Percentiles rank a stretch among this genome's conserved stretches.
phyloP scores from a whole-genome alignment of 2,329 filamentous ascomycete species.

The Xylariaceae sp. region DNA sequence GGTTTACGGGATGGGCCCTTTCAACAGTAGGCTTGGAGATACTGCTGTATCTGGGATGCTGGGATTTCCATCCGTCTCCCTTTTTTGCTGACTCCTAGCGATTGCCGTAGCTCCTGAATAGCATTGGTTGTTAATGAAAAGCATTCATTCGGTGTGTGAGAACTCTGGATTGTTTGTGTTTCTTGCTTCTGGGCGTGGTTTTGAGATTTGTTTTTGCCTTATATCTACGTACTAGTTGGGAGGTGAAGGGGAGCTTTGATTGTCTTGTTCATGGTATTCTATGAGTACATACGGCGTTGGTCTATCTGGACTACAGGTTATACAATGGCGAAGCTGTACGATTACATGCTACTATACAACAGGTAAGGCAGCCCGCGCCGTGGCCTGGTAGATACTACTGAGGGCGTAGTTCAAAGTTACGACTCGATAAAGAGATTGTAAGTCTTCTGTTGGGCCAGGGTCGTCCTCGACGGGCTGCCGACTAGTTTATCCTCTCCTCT shows the following conservation, averaged over 20 bases:
- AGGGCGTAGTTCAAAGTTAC: not conserved
- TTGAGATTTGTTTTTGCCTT: too few species aligned
- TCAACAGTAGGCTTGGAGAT: too few species aligned
- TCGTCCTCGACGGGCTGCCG: slow-evolving; percentile 55
- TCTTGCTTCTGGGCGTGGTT: too few species aligned
- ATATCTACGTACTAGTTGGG: too few species aligned
- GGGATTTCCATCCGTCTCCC: too few species aligned
- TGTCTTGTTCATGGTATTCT: not conserved
- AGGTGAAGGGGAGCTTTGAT: too few species aligned
- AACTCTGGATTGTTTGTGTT: too few species aligned
- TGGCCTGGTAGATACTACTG: not conserved
- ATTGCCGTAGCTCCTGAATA: not conserved
- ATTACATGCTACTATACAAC: not conserved
- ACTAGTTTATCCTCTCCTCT: slow-evolving; percentile 84
- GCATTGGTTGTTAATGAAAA: not conserved
- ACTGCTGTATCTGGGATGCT: too few species aligned
- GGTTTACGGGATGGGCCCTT: not conserved
- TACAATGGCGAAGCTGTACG: not conserved
- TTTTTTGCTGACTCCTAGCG: not conserved
- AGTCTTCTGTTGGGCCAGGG: slow-evolving; percentile 22
- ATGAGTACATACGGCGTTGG: not conserved
- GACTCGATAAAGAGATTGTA: slow-evolving; percentile 24
- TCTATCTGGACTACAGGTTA: not conserved
- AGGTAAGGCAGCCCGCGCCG: not conserved
- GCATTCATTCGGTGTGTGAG: not conserved